A percentile compares a stretch with the other conserved stretches of the same genome.
Conservation (phyloP, 495 filamentous ascomycete genomes). For the Podospora appendiculata region DNA sequence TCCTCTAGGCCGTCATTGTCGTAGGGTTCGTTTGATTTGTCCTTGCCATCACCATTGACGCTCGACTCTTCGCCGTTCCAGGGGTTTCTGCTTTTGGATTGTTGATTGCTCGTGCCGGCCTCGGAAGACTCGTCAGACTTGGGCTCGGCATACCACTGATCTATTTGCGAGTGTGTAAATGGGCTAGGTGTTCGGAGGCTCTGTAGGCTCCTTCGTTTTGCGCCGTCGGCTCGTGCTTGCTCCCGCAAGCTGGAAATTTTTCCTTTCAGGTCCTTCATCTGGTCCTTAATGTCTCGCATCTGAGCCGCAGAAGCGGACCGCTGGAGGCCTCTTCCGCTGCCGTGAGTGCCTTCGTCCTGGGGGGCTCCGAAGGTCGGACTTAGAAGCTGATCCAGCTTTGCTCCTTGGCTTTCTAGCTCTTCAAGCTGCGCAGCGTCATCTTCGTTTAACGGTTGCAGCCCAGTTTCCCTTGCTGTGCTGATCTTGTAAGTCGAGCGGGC, state of each 20-base stretch:
- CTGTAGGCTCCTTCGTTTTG: constrained; percentile 77
- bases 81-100: constrained; percentile 9
- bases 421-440: constrained; percentile 25
- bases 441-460: constrained; percentile 31
- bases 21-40: background rate
- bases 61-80: constrained; percentile 31
- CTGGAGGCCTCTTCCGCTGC: constrained; percentile 27
- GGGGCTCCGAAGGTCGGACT: constrained; percentile 32
- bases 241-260: constrained; percentile 80
- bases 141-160: constrained; percentile 61
- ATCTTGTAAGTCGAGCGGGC: constrained; percentile 12
- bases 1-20: background rate
- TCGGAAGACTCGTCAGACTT: constrained; percentile 17
- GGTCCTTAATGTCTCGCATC: constrained; percentile 77
- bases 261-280: constrained; percentile 90
- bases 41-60: constrained; percentile 15
- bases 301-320: constrained; percentile 55
- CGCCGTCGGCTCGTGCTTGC: constrained; percentile 71
- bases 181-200: constrained; percentile 79
- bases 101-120: constrained; percentile 4
- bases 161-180: constrained; percentile 61
- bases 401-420: constrained; percentile 15
- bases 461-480: constrained; percentile 13
- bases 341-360: constrained; percentile 11
- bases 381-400: constrained; percentile 25